Conservation (phyloP, 2,329 filamentous ascomycete genomes). For the Blastomyces silverae region DNA sequence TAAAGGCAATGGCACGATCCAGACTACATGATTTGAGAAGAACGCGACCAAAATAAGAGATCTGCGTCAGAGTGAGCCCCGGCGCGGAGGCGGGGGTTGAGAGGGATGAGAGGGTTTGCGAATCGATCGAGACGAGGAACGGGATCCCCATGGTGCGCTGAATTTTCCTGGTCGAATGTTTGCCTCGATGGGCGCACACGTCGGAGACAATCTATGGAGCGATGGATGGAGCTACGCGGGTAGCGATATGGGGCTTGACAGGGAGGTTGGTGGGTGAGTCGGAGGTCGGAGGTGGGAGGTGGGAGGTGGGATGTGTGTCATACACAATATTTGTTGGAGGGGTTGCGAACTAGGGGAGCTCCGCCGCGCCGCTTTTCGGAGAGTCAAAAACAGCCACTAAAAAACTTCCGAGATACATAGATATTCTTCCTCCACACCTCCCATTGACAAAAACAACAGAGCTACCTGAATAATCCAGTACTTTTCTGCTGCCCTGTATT, state of each 20-base stretch:
- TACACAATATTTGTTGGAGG: not conserved
- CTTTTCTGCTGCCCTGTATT: too few species aligned
- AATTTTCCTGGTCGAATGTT: not conserved
- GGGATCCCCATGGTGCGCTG: slow-evolving; percentile 37
- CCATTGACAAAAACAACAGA: too few species aligned
- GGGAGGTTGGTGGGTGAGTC: not conserved
- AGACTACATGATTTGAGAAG: slow-evolving; percentile 46
- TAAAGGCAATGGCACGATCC: slow-evolving; percentile 43
- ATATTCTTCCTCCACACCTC: too few species aligned
- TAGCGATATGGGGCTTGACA: not conserved
- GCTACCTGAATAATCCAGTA: too few species aligned
- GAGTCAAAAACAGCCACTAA: too few species aligned
- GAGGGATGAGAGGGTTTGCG: slow-evolving; percentile 30
- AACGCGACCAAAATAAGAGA: slow-evolving; percentile 55
- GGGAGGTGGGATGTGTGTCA: not conserved
- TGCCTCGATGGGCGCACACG: not conserved
- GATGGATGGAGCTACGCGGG: not conserved
- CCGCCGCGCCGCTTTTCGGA: not conserved
- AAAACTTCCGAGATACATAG: not conserved
- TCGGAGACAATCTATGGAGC: not conserved
- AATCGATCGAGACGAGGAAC: slow-evolving; percentile 38
- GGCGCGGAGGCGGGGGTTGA: slow-evolving; percentile 39
- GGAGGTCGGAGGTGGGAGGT: not conserved
- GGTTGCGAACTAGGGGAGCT: not conserved
- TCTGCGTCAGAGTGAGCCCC: slow-evolving; percentile 48